Evolutionary conservation across 495 filamentous ascomycete species (phyloP).

Genomic region (Tuber aestivum): DNA sequence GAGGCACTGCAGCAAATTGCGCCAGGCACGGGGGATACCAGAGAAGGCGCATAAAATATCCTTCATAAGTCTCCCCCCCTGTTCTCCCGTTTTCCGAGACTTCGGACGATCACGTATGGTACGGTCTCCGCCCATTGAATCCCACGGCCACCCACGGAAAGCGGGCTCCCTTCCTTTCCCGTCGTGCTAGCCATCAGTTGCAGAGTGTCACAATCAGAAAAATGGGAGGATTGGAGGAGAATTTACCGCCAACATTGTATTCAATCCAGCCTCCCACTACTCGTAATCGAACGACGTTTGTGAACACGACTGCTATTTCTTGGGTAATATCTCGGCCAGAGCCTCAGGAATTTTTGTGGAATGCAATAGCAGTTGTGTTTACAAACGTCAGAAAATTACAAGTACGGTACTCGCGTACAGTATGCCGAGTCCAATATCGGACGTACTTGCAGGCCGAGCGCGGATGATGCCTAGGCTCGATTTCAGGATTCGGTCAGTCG

Average conservation of each 20-base stretch:
- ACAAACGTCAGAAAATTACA: too few species aligned
- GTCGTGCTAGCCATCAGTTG: slow-evolving; percentile 8
- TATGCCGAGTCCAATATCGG: too few species aligned
- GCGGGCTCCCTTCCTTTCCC: slow-evolving; percentile 7
- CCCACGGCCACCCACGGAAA: slow-evolving; percentile 10
- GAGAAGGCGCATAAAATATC: neutral
- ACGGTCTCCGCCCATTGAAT: slow-evolving; percentile 18
- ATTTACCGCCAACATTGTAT: slow-evolving; percentile 56
- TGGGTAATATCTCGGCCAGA: too few species aligned
- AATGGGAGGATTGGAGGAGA: slow-evolving; percentile 46
- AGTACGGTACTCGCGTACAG: too few species aligned
- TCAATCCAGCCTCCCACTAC: slow-evolving; percentile 35
- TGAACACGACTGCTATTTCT: too few species aligned
- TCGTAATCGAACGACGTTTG: too few species aligned
- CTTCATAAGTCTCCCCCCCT: neutral
- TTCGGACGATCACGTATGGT: slow-evolving; percentile 10
- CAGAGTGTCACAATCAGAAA: slow-evolving; percentile 32
- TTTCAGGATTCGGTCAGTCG: too few species aligned
- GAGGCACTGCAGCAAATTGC: neutral
- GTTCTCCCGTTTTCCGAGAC: neutral
- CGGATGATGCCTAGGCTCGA: too few species aligned
- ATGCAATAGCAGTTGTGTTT: too few species aligned
- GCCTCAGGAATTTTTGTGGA: too few species aligned
- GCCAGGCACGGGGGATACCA: neutral
- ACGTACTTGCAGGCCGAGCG: too few species aligned